phyloP scores from a whole-genome alignment of 805 yeast genomes.

The Teunomyces tritomae region DNA sequence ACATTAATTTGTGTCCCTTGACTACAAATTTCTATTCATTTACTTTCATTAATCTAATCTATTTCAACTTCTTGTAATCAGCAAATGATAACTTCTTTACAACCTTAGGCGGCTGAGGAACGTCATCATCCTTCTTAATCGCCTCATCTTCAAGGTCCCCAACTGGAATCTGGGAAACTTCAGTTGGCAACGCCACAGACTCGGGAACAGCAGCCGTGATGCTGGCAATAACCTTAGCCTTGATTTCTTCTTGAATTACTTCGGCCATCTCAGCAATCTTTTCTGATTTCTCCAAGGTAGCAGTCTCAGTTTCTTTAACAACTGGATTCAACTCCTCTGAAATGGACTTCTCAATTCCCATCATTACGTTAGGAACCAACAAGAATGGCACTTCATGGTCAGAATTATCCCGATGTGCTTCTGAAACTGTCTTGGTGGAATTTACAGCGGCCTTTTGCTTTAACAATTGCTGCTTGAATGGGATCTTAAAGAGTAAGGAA shows the following conservation, averaged over 20 bases:
- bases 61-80: conserved; percentile 64
- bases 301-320: conserved; percentile 14
- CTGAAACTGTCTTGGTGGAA: neutral
- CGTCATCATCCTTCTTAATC: neutral
- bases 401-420: neutral
- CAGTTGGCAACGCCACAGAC: neutral
- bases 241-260: neutral
- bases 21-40: neutral
- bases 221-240: conserved; percentile 1
- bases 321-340: conserved; percentile 24
- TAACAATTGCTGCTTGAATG: conserved; percentile 22
- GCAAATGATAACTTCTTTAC: conserved; percentile 68
- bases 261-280: conserved; percentile 4
- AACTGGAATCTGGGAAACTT: neutral
- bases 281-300: neutral
- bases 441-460: neutral
- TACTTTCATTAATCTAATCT: conserved; percentile 14
- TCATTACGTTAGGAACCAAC: conserved; percentile 22
- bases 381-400: conserved; percentile 17
- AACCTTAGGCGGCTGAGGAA: conserved; percentile 10
- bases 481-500: conserved; percentile 17
- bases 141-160: neutral
- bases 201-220: conserved; percentile 1
- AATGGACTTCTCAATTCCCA: conserved; percentile 19
- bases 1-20: neutral